Conservation (phyloP, 176 grass and related monocot genomes). For the Stipa capillata region DNA sequence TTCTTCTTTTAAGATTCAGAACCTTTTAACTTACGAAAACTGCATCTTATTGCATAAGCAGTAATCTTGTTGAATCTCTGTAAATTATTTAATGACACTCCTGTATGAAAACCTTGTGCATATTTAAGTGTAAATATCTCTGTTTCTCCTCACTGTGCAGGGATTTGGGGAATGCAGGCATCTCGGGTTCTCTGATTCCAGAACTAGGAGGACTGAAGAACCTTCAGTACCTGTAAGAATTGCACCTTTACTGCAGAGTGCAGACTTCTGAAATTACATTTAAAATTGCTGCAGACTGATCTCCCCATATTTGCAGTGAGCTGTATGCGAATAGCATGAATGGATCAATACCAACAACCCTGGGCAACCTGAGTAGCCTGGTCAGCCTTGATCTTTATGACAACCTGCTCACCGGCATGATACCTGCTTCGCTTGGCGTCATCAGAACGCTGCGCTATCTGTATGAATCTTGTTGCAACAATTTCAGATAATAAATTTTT, state of each 20-base stretch:
- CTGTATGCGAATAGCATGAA: slow-evolving; percentile 5
- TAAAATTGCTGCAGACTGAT: not conserved
- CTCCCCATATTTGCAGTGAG: slow-evolving; percentile 8
- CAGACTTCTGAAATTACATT: not conserved
- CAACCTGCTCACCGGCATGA: not conserved
- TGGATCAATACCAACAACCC: slow-evolving; percentile 15
- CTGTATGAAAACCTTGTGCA: no score
- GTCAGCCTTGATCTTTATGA: slow-evolving; percentile 18
- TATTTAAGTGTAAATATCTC: no score
- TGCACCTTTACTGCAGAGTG: not conserved
- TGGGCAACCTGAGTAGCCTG: slow-evolving; percentile 20
- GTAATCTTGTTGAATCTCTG: not conserved
- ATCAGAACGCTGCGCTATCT: not conserved
- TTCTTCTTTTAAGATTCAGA: not conserved
- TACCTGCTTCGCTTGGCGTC: not conserved
- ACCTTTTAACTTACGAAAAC: not conserved
- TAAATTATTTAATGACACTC: not conserved
- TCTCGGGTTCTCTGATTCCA: slow-evolving; percentile 36
- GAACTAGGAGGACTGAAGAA: slow-evolving; percentile 22
- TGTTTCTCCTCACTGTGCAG: not conserved
- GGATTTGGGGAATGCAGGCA: slow-evolving; percentile 35
- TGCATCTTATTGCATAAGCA: no score
- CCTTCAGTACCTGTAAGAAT: slow-evolving; percentile 41
- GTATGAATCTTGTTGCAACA: not conserved
- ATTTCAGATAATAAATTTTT: not conserved